Evolutionary conservation across 169 alveolate species (phyloP), one percentile per base, ranked within the genome.

Genomic region (Plasmodium relictum): DNA sequence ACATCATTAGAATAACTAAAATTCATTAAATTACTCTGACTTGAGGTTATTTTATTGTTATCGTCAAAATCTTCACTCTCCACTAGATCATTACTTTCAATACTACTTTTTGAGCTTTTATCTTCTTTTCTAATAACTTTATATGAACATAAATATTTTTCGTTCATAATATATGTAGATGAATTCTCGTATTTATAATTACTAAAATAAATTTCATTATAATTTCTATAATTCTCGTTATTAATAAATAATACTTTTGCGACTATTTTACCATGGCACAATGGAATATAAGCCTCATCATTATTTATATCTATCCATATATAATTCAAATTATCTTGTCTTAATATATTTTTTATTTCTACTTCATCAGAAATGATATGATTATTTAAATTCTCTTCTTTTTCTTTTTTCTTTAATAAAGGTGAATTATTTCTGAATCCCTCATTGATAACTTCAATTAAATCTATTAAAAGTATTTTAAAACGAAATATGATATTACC

Each of bases 201-300:
- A 58, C 70, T 85, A 70, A 70, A 70, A 70, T 85, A 70, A 42
- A 85, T 85, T 16, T 85, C 62, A n/a, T 58, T 54, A 73, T 70
- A 85, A 12, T 37, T 66, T 62, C 50, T 85, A 85, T 85, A 85
- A 70, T 85, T 48, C 42, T 85, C 92, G 56, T 48, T 16, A 85
- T 85, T 85, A 24, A 85, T 71, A 65, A 85, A 85, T 70, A 85
- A 44, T 37, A 85, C 92, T 42, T 85, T 85, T 69, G 45, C 92
- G 16, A 85, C 71, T 45, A 85, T 71, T 9, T 16, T 6, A 8
- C 88, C 87, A 12, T 85, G 20, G 39, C 26, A 85, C 26, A 61
- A 22, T 22, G 92, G 92, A 4, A 85, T 50, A 59, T 41, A 59
- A 6, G 92, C 69, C 2, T 85, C 92, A 14, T 85, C 92, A 44